phyloP scores from a whole-genome alignment of 495 filamentous ascomycete species.

The Daldinia childiae region DNA sequence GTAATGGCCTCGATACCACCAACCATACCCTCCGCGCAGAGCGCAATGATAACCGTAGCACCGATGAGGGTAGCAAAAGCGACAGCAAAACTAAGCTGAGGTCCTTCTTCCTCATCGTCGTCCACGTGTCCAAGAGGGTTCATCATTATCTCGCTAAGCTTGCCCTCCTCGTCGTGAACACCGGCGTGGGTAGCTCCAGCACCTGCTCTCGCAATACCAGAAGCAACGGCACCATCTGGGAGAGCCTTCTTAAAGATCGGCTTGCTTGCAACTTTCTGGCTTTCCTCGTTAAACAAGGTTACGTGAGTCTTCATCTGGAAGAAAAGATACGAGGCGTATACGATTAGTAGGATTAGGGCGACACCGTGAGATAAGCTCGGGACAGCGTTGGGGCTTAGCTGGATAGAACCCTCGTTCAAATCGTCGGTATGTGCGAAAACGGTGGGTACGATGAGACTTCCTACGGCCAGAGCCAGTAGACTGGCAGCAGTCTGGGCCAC shows the following conservation, averaged over 20 bases:
- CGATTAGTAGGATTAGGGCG: conserved; percentile 75
- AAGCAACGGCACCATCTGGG: conserved; percentile 66
- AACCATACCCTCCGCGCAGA: conserved; percentile 94
- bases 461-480: conserved; percentile 81
- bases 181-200: conserved; percentile 51
- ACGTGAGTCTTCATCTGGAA: conserved; percentile 85
- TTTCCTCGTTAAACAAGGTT: conserved; percentile 75
- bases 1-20: conserved; percentile 78
- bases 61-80: conserved; percentile 74
- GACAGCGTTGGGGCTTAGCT: conserved; percentile 52
- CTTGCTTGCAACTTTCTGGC: conserved; percentile 68
- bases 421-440: conserved; percentile 71
- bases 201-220: conserved; percentile 69
- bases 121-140: conserved; percentile 39
- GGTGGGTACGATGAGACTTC: conserved; percentile 86
- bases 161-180: conserved; percentile 56
- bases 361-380: conserved; percentile 75
- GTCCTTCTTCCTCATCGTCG: conserved; percentile 72
- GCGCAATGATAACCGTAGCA: conserved; percentile 81
- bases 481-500: conserved; percentile 93
- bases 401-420: conserved; percentile 33
- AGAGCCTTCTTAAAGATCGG: conserved; percentile 57
- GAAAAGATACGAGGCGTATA: conserved; percentile 79
- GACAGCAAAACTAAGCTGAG: conserved; percentile 73
- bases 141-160: conserved; percentile 52